Conservation (phyloP, 371 early-diverging fungal species). For the Mucor indicus region DNA sequence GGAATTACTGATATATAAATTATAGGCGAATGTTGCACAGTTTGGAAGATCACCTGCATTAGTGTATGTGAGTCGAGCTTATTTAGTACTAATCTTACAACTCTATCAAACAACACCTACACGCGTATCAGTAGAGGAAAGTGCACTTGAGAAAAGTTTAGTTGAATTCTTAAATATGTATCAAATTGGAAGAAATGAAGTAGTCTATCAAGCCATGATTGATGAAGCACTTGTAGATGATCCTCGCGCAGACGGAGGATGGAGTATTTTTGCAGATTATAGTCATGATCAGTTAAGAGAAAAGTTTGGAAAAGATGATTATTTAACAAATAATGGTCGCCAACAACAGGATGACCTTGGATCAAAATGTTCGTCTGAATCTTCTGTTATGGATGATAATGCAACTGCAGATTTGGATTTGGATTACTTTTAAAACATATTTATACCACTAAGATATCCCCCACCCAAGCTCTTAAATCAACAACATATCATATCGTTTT, state of each 20-base stretch:
- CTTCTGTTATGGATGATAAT: no score
- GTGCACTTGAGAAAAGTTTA: conserved; percentile 26
- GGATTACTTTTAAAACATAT: no score
- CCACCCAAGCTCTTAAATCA: no score
- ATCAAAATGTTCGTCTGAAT: no score
- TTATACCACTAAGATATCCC: no score
- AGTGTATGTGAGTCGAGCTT: conserved; percentile 18
- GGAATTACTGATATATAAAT: background rate
- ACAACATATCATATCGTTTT: no score
- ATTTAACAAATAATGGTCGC: no score
- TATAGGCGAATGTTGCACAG: conserved; percentile 19
- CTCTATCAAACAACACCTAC: conserved; percentile 36
- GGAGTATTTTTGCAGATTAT: conserved; percentile 20
- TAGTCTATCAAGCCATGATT: conserved; percentile 8
- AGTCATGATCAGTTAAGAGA: background rate
- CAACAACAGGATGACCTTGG: no score
- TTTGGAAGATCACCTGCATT: conserved; percentile 16
- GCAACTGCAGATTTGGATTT: no score
- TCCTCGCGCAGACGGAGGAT: conserved; percentile 19
- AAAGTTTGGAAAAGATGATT: background rate
- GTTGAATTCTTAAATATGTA: conserved; percentile 9
- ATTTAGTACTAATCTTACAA: conserved; percentile 16
- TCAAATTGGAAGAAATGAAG: conserved; percentile 12
- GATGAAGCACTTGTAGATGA: conserved; percentile 19
- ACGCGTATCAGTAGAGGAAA: conserved; percentile 26